Conservation (phyloP, 2,329 filamentous ascomycete species). For the Massarina eburnea region DNA sequence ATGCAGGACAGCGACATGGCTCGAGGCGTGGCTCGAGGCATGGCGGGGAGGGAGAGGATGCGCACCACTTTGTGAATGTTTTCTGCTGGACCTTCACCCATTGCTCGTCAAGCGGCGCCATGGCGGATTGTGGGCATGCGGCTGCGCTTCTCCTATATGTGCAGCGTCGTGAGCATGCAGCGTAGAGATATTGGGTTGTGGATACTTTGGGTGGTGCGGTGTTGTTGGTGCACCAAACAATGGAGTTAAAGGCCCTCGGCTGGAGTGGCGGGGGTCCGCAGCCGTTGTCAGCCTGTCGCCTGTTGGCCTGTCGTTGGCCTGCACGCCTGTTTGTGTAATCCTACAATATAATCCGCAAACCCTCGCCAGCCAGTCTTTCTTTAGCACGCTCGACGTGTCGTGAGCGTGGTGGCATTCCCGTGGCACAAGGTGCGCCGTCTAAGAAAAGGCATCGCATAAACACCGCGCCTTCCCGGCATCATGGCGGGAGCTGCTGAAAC, state of each 20-base stretch:
- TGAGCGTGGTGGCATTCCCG: no score
- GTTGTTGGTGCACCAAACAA: slow-evolving; percentile 36
- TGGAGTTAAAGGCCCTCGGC: slow-evolving; percentile 15
- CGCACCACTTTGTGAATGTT: slow-evolving; percentile 96
- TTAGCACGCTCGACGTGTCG: no score
- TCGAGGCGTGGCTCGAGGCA: background rate
- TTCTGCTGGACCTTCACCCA: slow-evolving; percentile 88
- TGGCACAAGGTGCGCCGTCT: no score
- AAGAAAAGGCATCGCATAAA: no score
- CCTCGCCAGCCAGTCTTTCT: no score
- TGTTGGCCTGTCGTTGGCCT: no score
- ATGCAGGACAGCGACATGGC: slow-evolving; percentile 9
- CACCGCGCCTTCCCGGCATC: slow-evolving; percentile 17
- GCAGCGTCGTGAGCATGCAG: background rate
- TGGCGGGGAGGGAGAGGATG: slow-evolving; percentile 16
- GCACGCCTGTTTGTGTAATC: no score
- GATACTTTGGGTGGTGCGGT: slow-evolving; percentile 17
- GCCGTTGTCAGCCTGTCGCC: slow-evolving; percentile 23
- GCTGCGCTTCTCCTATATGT: background rate
- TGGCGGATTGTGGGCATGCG: slow-evolving; percentile 35
- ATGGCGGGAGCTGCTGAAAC: slow-evolving; percentile 24
- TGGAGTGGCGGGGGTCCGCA: slow-evolving; percentile 24
- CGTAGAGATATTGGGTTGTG: slow-evolving; percentile 9
- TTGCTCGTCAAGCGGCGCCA: slow-evolving; percentile 60
- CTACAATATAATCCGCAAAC: no score